Conservation (phyloP, 805 yeast species). For the Sugiyamaella smithiae region DNA sequence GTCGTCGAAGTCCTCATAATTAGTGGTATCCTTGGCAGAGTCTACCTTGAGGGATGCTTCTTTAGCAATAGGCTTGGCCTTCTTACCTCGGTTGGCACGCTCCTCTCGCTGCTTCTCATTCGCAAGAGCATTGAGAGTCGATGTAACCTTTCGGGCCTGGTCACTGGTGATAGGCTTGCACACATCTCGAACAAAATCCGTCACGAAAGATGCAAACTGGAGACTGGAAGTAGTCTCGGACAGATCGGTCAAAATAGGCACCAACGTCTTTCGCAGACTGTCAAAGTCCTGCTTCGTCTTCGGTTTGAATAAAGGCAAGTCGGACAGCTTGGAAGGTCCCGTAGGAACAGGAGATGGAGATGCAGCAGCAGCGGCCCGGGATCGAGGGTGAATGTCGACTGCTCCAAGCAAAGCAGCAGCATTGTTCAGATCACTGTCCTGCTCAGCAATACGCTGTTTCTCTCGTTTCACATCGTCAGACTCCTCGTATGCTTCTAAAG, state of each 20-base stretch:
- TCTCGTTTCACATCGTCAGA: conserved; percentile 75
- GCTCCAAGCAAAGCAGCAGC: conserved; percentile 92
- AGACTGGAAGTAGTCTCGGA: conserved; percentile 56
- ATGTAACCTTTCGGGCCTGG: conserved; percentile 76
- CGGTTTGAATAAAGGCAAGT: conserved; percentile 70
- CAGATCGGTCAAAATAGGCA: conserved; percentile 57
- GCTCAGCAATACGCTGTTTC: conserved; percentile 73
- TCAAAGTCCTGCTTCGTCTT: conserved; percentile 76
- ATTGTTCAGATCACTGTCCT: conserved; percentile 81
- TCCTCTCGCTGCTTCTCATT: conserved; percentile 88
- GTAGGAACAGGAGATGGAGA: conserved; percentile 36
- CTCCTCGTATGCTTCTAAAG: conserved; percentile 44
- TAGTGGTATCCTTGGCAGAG: conserved; percentile 51
- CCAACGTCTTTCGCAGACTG: conserved; percentile 69
- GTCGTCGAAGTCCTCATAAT: conserved; percentile 41
- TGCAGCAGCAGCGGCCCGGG: conserved; percentile 49
- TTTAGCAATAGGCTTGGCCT: conserved; percentile 85
- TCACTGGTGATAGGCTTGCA: conserved; percentile 79
- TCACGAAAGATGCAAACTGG: conserved; percentile 72
- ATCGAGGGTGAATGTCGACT: conserved; percentile 36
- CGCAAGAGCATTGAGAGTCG: conserved; percentile 75
- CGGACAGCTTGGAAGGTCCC: conserved; percentile 36
- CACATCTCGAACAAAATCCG: conserved; percentile 82
- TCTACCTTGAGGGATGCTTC: conserved; percentile 67
- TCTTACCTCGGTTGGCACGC: conserved; percentile 91